Evolutionary conservation across 1,284 basidiomycete genomes (phyloP), one percentile per base, ranked within the genome.

Genomic region (Naganishia sp.): DNA sequence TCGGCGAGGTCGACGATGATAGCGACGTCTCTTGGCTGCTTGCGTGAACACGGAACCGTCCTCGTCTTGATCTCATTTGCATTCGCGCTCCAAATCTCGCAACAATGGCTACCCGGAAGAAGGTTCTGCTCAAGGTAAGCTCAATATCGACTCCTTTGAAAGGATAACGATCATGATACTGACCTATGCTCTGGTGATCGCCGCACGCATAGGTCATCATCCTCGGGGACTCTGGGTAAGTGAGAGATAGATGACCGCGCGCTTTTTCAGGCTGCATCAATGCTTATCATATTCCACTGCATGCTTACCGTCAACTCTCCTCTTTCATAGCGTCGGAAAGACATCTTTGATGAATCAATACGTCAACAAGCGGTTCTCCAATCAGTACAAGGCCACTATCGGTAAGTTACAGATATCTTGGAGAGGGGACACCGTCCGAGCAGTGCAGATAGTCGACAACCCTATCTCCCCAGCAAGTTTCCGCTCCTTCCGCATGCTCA

Each of bases 281-380:
- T 60, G 60, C 28, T 31, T 6, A 52, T 25, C 53, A 66, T 53
- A 1, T 41, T n/a, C n/a, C 35, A 7, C 52, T 35, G 49, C 17
- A 31, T 35, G 28, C 60, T 23, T 11, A 23, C 28, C 45, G 32
- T 42, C 11, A 15, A 45, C 25, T 64, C 62, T 72, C 49, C 58
- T 62, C 17, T 11, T 11, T 7, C 47, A 17, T 32, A 96, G 95
- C 69, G 96, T 99, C 79, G 96, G 95, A 62, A 99, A 99, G 89
- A 99, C 95, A 56, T 99, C 95, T 49, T 87, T 99, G 74, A 99
- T 99, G 96, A 99, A 98, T 84, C 96, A 99, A 84, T 99, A 98
- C 84, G 96, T 99, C 75, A 99, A 99, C 88, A 99, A 98, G 82
- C 90, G 96, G 71, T 99, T 99, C 83, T 95, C 91, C 76, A 97